Percentiles rank a stretch among this genome's conserved stretches.
Conservation (phyloP, 2,329 filamentous ascomycete genomes). For the Aspergillus calidoustus region DNA sequence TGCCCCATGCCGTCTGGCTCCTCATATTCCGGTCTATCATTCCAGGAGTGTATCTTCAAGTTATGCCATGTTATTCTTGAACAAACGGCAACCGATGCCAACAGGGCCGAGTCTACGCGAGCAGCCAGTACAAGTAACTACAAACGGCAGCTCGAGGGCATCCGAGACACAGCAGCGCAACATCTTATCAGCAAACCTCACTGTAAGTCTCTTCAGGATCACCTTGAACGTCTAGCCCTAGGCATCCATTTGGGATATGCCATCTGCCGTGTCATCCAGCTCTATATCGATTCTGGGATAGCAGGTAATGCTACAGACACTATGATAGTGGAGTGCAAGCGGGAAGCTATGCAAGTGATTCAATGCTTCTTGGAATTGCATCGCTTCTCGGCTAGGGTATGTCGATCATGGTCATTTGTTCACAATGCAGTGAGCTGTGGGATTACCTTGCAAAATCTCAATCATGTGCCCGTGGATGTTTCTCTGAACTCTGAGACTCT, state of each 20-base stretch:
- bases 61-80: slow-evolving; percentile 23
- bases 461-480: not conserved
- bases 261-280: slow-evolving; percentile 22
- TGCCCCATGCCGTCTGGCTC: slow-evolving; percentile 18
- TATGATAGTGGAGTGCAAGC: not conserved
- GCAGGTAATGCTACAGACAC: not conserved
- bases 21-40: slow-evolving; percentile 16
- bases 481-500: slow-evolving; percentile 1
- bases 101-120: not conserved
- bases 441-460: slow-evolving; percentile 13
- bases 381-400: slow-evolving; percentile 3
- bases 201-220: slow-evolving; percentile 24
- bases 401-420: slow-evolving; percentile 14
- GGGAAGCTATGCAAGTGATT: slow-evolving; percentile 4
- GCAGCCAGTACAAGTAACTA: not conserved
- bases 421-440: slow-evolving; percentile 16
- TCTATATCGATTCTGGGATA: slow-evolving; percentile 14
- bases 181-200: slow-evolving; percentile 19
- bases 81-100: slow-evolving; percentile 8
- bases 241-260: slow-evolving; percentile 25
- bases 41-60: slow-evolving; percentile 22
- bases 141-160: slow-evolving; percentile 16
- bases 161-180: slow-evolving; percentile 14
- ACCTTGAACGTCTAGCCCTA: slow-evolving; percentile 27
- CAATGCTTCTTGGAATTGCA: slow-evolving; percentile 15